Evolutionary conservation across 805 yeast species (phyloP).

Genomic region (Candida saitoana): DNA sequence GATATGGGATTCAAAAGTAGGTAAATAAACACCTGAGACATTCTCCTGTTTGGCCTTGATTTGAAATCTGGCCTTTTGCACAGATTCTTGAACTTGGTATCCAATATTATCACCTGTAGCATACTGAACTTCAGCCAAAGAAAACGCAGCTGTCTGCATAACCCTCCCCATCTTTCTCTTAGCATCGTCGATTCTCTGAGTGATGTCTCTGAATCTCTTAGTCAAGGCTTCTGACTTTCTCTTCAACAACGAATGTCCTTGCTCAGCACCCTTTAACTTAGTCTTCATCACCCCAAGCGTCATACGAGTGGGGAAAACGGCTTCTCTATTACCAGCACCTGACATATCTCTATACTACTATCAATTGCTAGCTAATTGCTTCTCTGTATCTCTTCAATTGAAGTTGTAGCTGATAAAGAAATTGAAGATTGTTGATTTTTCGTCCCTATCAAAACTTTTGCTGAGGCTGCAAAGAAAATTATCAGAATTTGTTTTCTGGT

Average conservation of each 20-base stretch:
- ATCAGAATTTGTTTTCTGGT: no score
- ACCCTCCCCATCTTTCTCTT: slow-evolving; percentile 97
- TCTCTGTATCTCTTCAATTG: background rate
- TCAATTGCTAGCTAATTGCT: background rate
- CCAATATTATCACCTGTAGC: slow-evolving; percentile 97
- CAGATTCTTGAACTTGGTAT: slow-evolving; percentile 93
- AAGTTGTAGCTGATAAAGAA: background rate
- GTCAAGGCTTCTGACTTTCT: slow-evolving; percentile 97
- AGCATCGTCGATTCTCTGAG: slow-evolving; percentile 89
- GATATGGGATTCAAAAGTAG: slow-evolving; percentile 83
- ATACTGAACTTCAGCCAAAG: slow-evolving; percentile 93
- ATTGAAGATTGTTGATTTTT: background rate
- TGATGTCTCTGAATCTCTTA: slow-evolving; percentile 92
- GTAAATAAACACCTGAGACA: slow-evolving; percentile 92
- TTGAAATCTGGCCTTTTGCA: slow-evolving; percentile 83
- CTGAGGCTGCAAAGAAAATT: background rate
- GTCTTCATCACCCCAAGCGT: slow-evolving; percentile 92
- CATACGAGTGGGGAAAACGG: slow-evolving; percentile 97
- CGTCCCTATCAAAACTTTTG: background rate
- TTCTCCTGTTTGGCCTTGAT: slow-evolving; percentile 92
- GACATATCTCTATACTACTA: slow-evolving; percentile 38
- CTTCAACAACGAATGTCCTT: slow-evolving; percentile 89
- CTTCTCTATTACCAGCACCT: slow-evolving; percentile 80
- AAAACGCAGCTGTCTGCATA: slow-evolving; percentile 97
- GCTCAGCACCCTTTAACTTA: slow-evolving; percentile 94